Base-by-base conservation (phyloP, 2,329 filamentous ascomycete genomes). In the Cladosporium sp. region DNA sequence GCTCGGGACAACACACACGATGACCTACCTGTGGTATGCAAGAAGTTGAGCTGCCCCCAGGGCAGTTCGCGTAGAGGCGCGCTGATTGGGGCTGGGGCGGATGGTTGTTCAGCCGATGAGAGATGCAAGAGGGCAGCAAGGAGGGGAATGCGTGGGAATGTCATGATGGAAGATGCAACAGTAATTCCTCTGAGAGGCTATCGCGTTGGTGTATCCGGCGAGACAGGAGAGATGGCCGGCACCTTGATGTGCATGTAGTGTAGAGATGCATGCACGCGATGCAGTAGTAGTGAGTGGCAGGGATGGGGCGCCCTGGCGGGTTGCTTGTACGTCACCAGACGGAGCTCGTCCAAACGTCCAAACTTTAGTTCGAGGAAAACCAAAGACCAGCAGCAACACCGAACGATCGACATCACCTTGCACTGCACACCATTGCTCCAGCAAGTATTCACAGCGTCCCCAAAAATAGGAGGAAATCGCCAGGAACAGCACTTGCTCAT, bases 31-130 rank as follows among this genome's bases (percentile, higher is more conserved):
- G 95, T 98, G 0, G 95, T 98, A 75, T 96, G 93, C n/a, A 99
- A 74, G 72, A 83, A 96, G 83, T 98, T 98, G 74, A 98, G 85
- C 77, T 97, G 90, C n/a, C 91, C 93, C 92, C 93, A 97, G 72
- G 88, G 86, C 63, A 99, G 84, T 71, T 92, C 86, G 73, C 94
- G 89, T 79, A 98, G 86, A 55, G 93, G 93, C 64, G 90, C 92
- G 65, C 88, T 85, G 67, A 94, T 85, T 8, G 95, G 92, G 49
- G 85, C 80, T n/a, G 89, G 89, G 62, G 94, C 92, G 65, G 87
- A 88, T 11, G 94, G 94, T 78, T 99, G 95, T 66, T 88, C 84
- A 40, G 73, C 70, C 26, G 66, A 52, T 28, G 68, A 70, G 49
- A 69, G 33, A 40, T 72, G 72, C 11, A 72, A 50, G 21, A 74